Evolutionary conservation across 768 basidiomycete species (phyloP), one percentile per base, ranked within the genome.

Genomic region (Termitomyces sp.): DNA sequence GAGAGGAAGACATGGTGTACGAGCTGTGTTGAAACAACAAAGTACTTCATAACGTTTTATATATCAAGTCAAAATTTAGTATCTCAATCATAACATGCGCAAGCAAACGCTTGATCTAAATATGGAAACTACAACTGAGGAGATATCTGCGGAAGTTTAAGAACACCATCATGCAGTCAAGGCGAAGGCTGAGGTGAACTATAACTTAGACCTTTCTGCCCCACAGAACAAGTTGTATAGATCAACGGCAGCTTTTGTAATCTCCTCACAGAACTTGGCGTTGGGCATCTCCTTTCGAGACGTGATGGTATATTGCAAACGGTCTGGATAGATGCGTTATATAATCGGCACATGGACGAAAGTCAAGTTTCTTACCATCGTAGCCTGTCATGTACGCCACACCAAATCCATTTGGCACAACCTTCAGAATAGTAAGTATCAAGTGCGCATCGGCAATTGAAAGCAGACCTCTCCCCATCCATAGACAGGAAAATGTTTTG

Each of bases 371-470:
- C 82, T 56, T 58, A 88, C 89, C 86, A 63, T 91, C 84, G 66
- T 84, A 89, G 41, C 91, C 91, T n/a, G 95, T 95, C 83, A 93
- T 87, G 69, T 98, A 98, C 13, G 93, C 89, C 33, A 98, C 88
- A 35, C 95, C 95, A 68, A 95, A 98, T 1, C 95, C 95, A 63
- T 97, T 88, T 1, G 91, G 87, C 28, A 96, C 93, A 48, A 98
- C 91, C 82, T 82, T 58, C 26, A 35, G 10, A 58, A 57, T 36
- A n/a, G 41, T 43, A 41, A 32, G 28, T 14, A 41, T 54, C 56
- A 33, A 18, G 40, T 41, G 14, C 1, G 18, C 18, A 18, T 51
- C 18, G 47, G 16, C 23, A 18, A 18, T 7, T 46, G 20, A 7
- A 50, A 58, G 38, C 75, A 12, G 48, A 82, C 88, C 81, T 93